Evolutionary conservation across 129 eudicot species (phyloP).

Genomic region (Helichrysum umbraculigerum): DNA sequence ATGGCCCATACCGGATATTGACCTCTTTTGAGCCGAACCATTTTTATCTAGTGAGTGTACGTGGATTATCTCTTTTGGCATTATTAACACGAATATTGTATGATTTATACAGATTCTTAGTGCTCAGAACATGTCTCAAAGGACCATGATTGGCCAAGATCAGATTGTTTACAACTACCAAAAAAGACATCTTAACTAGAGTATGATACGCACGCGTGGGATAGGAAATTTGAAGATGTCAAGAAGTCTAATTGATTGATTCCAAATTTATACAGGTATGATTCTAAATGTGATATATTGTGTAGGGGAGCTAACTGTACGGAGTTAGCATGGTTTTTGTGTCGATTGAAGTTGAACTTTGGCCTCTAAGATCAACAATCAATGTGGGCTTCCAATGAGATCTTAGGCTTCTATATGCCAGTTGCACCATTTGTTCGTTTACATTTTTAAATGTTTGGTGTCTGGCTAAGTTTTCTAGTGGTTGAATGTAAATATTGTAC

Average conservation of each 20-base stretch:
- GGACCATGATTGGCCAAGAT: slow-evolving; percentile 61
- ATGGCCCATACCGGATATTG: neutral
- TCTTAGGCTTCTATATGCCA: neutral
- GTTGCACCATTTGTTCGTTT: neutral
- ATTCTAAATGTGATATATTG: neutral
- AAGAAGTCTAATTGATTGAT: slow-evolving; percentile 47
- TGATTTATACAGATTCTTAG: slow-evolving; percentile 60
- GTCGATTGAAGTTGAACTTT: neutral
- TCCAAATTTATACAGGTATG: neutral
- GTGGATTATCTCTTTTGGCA: neutral
- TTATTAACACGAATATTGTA: neutral
- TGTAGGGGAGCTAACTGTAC: neutral
- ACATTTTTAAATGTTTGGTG: too few species aligned
- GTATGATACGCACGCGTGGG: slow-evolving; percentile 76
- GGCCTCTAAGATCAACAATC: neutral
- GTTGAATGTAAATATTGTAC: neutral
- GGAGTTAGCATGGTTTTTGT: neutral
- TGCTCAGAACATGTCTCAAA: slow-evolving; percentile 83
- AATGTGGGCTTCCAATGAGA: too few species aligned
- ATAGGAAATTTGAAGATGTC: slow-evolving; percentile 52
- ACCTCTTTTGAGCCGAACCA: neutral
- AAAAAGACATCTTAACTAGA: slow-evolving; percentile 70
- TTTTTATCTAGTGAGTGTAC: neutral
- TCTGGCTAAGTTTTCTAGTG: neutral
- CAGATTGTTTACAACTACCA: slow-evolving; percentile 72